phyloP scores from a whole-genome alignment of 495 filamentous ascomycete genomes.

The Penicillium paradoxum region DNA sequence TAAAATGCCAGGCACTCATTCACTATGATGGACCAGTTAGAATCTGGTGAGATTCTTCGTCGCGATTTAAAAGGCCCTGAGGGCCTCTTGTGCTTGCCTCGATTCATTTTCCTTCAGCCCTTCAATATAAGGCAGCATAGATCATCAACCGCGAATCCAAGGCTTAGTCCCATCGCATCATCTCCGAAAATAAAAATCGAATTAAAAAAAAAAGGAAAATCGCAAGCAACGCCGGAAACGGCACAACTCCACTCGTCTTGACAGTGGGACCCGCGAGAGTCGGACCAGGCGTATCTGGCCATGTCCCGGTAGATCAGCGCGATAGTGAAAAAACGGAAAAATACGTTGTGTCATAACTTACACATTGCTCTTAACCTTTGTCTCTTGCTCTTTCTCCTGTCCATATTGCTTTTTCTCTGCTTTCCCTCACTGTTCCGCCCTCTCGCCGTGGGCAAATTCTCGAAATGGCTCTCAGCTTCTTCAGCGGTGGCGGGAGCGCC shows the following conservation, averaged over 20 bases:
- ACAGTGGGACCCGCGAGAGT: slow-evolving; percentile 23
- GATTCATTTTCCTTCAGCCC: background rate
- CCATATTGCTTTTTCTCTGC: background rate
- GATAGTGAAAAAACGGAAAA: slow-evolving; percentile 18
- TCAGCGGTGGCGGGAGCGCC: slow-evolving; percentile 43
- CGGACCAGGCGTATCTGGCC: slow-evolving; percentile 28
- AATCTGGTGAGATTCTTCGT: background rate
- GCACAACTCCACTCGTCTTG: slow-evolving; percentile 20
- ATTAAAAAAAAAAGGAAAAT: background rate
- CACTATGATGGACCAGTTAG: background rate
- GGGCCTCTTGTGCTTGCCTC: background rate
- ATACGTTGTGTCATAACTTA: slow-evolving; percentile 10
- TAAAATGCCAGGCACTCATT: background rate
- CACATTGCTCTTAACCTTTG: slow-evolving; percentile 7
- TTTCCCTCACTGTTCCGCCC: background rate
- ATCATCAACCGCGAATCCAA: too few relatives aligned
- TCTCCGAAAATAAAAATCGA: background rate
- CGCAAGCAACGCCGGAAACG: slow-evolving; percentile 27
- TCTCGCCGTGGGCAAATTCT: slow-evolving; percentile 16
- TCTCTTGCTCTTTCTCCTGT: background rate
- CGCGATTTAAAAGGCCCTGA: background rate
- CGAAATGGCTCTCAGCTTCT: slow-evolving; percentile 49
- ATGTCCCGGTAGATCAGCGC: slow-evolving; percentile 26
- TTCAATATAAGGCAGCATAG: too few relatives aligned
- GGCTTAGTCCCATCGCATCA: background rate